phyloP scores from a whole-genome alignment of 257 asterid species.

The Scutellaria barbata region DNA sequence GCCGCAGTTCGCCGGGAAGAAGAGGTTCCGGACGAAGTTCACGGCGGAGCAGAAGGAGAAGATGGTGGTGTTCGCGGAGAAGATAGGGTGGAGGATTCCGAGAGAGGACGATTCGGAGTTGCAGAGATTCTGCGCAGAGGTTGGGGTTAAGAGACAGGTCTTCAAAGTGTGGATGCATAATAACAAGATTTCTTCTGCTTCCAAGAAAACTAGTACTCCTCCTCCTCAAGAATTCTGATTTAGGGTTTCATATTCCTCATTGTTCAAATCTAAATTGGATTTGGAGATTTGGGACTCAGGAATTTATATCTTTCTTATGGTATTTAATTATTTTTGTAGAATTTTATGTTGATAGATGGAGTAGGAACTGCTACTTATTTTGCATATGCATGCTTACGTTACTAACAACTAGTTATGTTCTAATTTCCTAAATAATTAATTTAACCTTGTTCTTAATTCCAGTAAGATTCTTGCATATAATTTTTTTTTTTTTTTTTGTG shows the following conservation, averaged over 20 bases:
- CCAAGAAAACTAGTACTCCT: conserved; percentile 25
- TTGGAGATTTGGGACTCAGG: background rate
- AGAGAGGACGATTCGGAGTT: conserved; percentile 84
- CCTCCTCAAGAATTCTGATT: conserved; percentile 24
- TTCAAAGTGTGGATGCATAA: conserved; percentile 98
- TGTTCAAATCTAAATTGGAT: background rate
- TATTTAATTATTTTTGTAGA: background rate
- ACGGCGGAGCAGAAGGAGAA: conserved; percentile 85
- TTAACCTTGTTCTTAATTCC: too few species aligned
- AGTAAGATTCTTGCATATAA: background rate
- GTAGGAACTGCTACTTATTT: too few species aligned
- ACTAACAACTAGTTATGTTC: background rate
- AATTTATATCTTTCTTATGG: background rate
- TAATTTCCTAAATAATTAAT: too few species aligned
- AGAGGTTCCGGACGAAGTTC: conserved; percentile 74
- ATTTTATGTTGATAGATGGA: background rate
- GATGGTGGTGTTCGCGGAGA: conserved; percentile 90
- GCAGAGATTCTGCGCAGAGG: conserved; percentile 83
- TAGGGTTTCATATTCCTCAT: background rate
- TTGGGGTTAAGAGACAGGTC: conserved; percentile 87
- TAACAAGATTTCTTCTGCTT: conserved; percentile 52
- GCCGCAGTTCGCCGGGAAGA: conserved; percentile 60
- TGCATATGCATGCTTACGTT: background rate
- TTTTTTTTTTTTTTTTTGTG: background rate
- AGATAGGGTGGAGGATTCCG: conserved; percentile 92